These are phyloP conservation scores for Amaranthus cruentus DNA, from an alignment of 148 eudicot species.

Conservation along the genomic window DNA sequence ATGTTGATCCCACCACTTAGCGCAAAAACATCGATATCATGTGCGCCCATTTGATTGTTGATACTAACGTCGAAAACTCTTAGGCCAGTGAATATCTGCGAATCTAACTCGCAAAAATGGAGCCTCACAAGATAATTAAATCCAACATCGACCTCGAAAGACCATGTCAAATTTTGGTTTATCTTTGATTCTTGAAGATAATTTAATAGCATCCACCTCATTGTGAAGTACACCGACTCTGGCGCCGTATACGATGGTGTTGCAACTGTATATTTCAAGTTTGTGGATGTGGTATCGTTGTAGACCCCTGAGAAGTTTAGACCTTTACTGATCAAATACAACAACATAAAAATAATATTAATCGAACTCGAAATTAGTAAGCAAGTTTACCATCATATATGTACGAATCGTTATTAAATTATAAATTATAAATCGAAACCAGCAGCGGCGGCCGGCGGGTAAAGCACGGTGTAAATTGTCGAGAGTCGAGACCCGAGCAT, in stretches of 20 bases:
- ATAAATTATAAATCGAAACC: too few relatives aligned
- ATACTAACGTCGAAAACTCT: background rate
- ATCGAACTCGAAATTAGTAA: too few relatives aligned
- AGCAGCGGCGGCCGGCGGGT: too few relatives aligned
- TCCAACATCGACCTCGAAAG: background rate
- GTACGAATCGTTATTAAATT: too few relatives aligned
- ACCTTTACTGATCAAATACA: too few relatives aligned
- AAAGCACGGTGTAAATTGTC: too few relatives aligned
- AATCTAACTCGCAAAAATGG: background rate
- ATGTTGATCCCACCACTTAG: background rate
- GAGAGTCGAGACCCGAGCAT: too few relatives aligned
- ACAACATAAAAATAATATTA: too few relatives aligned
- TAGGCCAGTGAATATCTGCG: background rate
- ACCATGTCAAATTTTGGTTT: background rate
- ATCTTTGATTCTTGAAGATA: background rate
- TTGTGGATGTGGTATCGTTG: too few relatives aligned
- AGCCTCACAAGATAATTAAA: background rate
- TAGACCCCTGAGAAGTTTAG: background rate
- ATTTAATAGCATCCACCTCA: background rate
- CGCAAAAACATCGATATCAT: background rate
- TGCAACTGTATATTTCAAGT: background rate
- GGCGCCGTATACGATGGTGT: too few relatives aligned
- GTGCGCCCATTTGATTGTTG: background rate
- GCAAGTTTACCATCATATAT: too few relatives aligned
- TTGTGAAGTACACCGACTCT: background rate